Conservation (phyloP, 371 early-diverging fungal species). For the Lichtheimia corymbifera region DNA sequence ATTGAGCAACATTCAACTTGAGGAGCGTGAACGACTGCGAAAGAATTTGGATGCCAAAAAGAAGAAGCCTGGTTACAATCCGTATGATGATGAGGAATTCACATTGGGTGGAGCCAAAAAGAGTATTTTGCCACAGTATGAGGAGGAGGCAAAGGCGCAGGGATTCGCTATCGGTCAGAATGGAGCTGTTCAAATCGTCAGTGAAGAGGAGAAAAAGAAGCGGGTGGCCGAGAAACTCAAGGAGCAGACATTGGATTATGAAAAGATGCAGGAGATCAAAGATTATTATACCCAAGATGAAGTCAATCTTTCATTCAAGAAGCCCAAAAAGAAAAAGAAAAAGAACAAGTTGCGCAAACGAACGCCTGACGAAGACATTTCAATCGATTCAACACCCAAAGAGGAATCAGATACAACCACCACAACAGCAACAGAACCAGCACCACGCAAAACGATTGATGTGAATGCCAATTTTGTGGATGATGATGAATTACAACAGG, state of each 20-base stretch:
- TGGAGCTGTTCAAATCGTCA: conserved; percentile 19
- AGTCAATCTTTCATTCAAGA: conserved; percentile 75
- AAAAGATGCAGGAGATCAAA: conserved; percentile 64
- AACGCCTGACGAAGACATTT: conserved; percentile 39
- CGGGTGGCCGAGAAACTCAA: conserved; percentile 61
- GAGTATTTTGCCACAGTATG: conserved; percentile 81
- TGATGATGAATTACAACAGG: conserved; percentile 90
- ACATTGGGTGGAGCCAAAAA: conserved; percentile 45
- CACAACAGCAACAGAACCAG: conserved; percentile 24
- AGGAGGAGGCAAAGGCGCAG: conserved; percentile 65
- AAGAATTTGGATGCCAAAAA: conserved; percentile 79
- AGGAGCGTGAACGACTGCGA: conserved; percentile 65
- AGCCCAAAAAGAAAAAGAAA: conserved; percentile 70
- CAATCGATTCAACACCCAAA: conserved; percentile 19
- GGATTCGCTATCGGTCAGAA: conserved; percentile 51
- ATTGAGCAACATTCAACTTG: conserved; percentile 69
- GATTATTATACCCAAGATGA: conserved; percentile 91
- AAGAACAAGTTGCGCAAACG: conserved; percentile 51
- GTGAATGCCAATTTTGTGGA: conserved; percentile 84
- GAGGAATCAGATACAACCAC: conserved; percentile 27
- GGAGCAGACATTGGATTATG: conserved; percentile 61
- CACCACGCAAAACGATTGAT: conserved; percentile 10
- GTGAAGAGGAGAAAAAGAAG: conserved; percentile 25
- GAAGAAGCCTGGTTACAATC: conserved; percentile 73
- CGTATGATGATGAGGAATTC: conserved; percentile 83